Base-by-base conservation (phyloP, 208 protist species). In the Trypanosoma caninum region DNA sequence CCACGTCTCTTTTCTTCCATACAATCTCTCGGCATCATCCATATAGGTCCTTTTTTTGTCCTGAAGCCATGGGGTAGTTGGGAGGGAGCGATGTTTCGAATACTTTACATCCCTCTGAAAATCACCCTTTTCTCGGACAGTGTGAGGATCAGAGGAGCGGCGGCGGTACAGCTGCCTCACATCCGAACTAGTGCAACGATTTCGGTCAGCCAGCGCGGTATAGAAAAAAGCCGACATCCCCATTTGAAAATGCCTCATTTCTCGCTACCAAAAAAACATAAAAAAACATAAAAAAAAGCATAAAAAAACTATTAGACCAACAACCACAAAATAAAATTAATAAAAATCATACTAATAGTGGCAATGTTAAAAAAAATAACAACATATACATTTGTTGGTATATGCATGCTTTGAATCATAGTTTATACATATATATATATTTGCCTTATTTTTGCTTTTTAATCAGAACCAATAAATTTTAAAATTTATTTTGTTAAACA, bases 1-100 rank as follows among this genome's bases (percentile, higher is more conserved):
- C 86, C 89, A 95, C 33, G 68, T 84, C 33, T 95, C 85, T 51
- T 92, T 95, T 16, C 89, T 69, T 14, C 89, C 89, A 67, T 93
- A 90, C 31, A 93, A 68, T 3, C 89, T 80, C 69, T 95, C 89
- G 5, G 89, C 89, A 57, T 95, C 89, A 57, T 95, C 89, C 42
- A 95, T 69, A 69, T 95, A 95, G 20, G 83, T 91, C 54, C 76
- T 70, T 31, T 64, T 59, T 56, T 86, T 87, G 30, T 76, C 52
- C 53, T 87, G 73, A 9, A 81, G 69, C 86, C 89, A 95, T 56
- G 86, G 86, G 14, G 68, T 74, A 41, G 84, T 81, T 27, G 78
- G 81, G 10, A 93, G 78, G 1, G 89, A 86, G 25, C 86, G 72
- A 30, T 78, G 59, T 30, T 81, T 76, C 4, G 72, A 76, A 62